Conservation (phyloP, 2,329 filamentous ascomycete species). For the Hypoxylon sp. region DNA sequence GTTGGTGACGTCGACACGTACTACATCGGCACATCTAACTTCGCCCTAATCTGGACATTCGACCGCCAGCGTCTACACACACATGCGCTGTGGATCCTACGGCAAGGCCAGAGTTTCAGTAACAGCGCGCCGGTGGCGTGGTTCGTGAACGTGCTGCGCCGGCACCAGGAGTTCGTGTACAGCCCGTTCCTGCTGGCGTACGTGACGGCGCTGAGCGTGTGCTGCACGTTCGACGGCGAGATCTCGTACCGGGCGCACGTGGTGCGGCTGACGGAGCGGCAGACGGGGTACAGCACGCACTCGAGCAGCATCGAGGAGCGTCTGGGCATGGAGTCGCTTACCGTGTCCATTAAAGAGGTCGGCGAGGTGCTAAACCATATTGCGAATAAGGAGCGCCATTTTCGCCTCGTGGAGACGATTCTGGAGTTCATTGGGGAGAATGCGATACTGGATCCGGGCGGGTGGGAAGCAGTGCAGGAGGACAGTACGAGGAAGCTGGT, state of each 20-base stretch:
- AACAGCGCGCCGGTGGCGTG: slow-evolving; percentile 37
- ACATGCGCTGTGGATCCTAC: slow-evolving; percentile 44
- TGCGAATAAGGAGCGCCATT: slow-evolving; percentile 48
- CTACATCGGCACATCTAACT: slow-evolving; percentile 47
- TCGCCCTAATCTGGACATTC: slow-evolving; percentile 50
- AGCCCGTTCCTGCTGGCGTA: slow-evolving; percentile 48
- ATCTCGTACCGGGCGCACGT: slow-evolving; percentile 41
- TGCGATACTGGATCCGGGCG: slow-evolving; percentile 18
- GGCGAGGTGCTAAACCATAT: slow-evolving; percentile 47
- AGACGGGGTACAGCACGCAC: slow-evolving; percentile 42
- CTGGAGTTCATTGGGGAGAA: slow-evolving; percentile 42
- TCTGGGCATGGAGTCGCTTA: slow-evolving; percentile 40
- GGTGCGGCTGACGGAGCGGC: slow-evolving; percentile 36
- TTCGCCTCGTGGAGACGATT: slow-evolving; percentile 41
- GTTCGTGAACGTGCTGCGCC: slow-evolving; percentile 44
- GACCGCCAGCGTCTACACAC: slow-evolving; percentile 39
- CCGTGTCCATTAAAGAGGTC: slow-evolving; percentile 41
- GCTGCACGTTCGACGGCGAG: slow-evolving; percentile 48
- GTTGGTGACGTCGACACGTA: slow-evolving; percentile 36
- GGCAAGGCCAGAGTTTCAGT: slow-evolving; percentile 31
- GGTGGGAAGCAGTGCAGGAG: slow-evolving; percentile 23
- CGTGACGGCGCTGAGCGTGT: slow-evolving; percentile 42
- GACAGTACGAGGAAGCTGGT: slow-evolving; percentile 41
- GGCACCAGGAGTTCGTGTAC: slow-evolving; percentile 40
- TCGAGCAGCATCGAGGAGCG: slow-evolving; percentile 41